Conservation (phyloP, 352 stramenopile genomes). For the Peronospora belbahrii region DNA sequence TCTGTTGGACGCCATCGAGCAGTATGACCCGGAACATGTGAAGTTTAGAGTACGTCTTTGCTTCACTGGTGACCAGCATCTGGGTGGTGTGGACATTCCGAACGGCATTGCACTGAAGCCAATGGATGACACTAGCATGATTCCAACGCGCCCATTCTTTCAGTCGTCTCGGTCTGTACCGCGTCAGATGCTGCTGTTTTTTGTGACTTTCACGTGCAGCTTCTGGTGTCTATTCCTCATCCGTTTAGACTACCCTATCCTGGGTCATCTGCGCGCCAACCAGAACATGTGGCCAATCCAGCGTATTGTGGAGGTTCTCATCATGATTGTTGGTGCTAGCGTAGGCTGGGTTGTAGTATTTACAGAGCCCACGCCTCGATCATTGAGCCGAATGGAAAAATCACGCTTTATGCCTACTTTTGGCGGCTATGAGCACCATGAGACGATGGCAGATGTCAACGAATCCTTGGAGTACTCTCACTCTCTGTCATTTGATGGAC, state of each 20-base stretch:
- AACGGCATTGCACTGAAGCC: conserved; percentile 71
- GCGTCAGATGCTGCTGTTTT: conserved; percentile 74
- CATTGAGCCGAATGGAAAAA: conserved; percentile 75
- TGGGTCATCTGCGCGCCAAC: conserved; percentile 46
- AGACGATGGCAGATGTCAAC: conserved; percentile 33
- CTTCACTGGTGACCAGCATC: conserved; percentile 75
- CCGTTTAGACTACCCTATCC: conserved; percentile 59
- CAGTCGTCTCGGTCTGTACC: conserved; percentile 56
- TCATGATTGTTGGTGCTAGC: conserved; percentile 57
- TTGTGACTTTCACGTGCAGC: conserved; percentile 69
- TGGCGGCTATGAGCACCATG: conserved; percentile 17
- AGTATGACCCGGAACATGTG: conserved; percentile 59
- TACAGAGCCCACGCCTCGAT: conserved; percentile 54
- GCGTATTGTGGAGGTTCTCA: conserved; percentile 63
- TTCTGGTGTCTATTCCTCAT: conserved; percentile 70
- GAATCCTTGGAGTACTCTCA: conserved; percentile 57
- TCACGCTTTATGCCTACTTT: conserved; percentile 46
- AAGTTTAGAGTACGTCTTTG: conserved; percentile 68
- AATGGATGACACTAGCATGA: conserved; percentile 75
- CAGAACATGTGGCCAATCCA: conserved; percentile 82
- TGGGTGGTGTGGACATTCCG: conserved; percentile 61
- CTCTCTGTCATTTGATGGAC: conserved; percentile 69
- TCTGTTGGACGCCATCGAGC: conserved; percentile 64
- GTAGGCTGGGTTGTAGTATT: conserved; percentile 57
- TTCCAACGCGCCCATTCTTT: conserved; percentile 71